phyloP scores from a whole-genome alignment of 495 filamentous ascomycete genomes.

The Saxophila tyrrhenica region DNA sequence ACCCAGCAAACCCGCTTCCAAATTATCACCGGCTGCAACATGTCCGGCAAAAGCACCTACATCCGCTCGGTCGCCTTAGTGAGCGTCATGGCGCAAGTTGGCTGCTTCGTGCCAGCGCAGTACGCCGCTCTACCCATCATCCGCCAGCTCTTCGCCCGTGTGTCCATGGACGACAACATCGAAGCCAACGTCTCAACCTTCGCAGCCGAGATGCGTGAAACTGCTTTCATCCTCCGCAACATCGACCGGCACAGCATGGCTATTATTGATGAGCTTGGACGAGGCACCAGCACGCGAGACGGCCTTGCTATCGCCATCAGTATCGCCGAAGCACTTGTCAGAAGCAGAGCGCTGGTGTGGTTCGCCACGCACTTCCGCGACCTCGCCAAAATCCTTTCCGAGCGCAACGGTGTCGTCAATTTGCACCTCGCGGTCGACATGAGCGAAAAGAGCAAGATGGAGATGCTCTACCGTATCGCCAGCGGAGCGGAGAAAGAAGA shows the following conservation, averaged over 20 bases:
- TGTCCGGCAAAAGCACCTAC: constrained; percentile 96
- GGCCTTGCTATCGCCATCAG: constrained; percentile 82
- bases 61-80: constrained; percentile 78
- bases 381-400: constrained; percentile 62
- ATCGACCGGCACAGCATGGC: constrained; percentile 48
- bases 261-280: constrained; percentile 86
- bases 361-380: constrained; percentile 90
- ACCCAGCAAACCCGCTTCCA: constrained; percentile 69
- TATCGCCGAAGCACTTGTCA: constrained; percentile 74
- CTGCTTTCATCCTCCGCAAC: constrained; percentile 78
- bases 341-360: constrained; percentile 65
- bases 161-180: constrained; percentile 78
- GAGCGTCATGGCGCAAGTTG: constrained; percentile 85
- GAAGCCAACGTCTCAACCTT: constrained; percentile 91
- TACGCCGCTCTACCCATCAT: constrained; percentile 74
- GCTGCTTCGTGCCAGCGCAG: constrained; percentile 77
- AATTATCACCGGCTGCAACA: constrained; percentile 93
- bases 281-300: constrained; percentile 82
- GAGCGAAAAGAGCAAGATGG: constrained; percentile 42
- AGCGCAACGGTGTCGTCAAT: constrained; percentile 64
- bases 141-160: constrained; percentile 73
- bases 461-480: constrained; percentile 73
- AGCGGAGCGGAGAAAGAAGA: constrained; percentile 58
- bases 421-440: constrained; percentile 67
- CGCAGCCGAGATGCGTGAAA: constrained; percentile 89